phyloP scores from a whole-genome alignment of 2,329 filamentous ascomycete genomes.

The Podosphaera aphanis region DNA sequence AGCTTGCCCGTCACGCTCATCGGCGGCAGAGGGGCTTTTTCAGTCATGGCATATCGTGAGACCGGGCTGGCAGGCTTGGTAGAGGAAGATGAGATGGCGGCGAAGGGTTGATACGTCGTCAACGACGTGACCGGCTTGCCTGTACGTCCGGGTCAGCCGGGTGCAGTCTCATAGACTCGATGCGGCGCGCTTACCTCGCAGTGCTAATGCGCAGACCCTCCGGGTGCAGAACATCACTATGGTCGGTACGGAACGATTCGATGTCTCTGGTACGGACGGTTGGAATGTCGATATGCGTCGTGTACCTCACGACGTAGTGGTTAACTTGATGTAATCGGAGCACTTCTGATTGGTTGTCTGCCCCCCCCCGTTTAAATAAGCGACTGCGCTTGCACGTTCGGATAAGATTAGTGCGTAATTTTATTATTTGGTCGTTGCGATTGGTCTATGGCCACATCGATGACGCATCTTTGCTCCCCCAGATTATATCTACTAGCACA shows the following conservation, averaged over 20 bases:
- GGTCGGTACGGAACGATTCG: not conserved
- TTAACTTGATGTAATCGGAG: too few species aligned
- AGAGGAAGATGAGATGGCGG: constrained; percentile 40
- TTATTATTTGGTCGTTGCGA: too few species aligned
- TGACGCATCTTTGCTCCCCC: too few species aligned
- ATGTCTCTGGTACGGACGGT: too few species aligned
- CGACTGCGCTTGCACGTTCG: too few species aligned
- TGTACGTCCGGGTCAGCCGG: constrained; percentile 18
- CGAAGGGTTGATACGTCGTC: constrained; percentile 37
- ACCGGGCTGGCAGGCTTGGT: constrained; percentile 37
- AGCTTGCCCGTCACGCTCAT: constrained; percentile 24
- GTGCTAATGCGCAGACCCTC: constrained; percentile 20
- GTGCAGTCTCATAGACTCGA: constrained; percentile 4
- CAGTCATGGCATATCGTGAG: constrained; percentile 28
- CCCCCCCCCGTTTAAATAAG: too few species aligned
- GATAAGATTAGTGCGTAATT: too few species aligned
- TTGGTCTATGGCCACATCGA: too few species aligned
- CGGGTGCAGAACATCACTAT: constrained; percentile 21
- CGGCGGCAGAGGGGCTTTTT: constrained; percentile 27
- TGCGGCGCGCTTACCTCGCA: constrained; percentile 18
- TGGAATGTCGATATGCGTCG: too few species aligned
- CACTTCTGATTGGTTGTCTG: too few species aligned
- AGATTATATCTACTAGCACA: too few species aligned
- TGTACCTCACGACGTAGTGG: too few species aligned
- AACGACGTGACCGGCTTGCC: constrained; percentile 42